Conservation (phyloP, 805 yeast species). For the Zygosaccharomyces siamensis region DNA sequence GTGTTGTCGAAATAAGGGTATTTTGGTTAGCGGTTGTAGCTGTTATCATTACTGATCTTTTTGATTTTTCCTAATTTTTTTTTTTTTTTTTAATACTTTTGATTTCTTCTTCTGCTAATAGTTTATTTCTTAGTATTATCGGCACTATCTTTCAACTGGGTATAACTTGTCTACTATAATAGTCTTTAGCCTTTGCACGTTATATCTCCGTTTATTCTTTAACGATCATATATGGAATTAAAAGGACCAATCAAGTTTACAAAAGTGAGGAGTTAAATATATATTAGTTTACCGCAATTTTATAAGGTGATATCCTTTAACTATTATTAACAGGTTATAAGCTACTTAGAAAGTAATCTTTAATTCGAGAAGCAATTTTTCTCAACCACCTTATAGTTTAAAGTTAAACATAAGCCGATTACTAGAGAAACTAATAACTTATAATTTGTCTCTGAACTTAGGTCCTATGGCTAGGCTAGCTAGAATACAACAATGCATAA, state of each 20-base stretch:
- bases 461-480: too few species aligned
- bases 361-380: neutral
- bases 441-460: too few species aligned
- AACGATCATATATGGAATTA: too few species aligned
- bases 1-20: neutral
- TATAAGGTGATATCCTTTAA: neutral
- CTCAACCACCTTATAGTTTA: too few species aligned
- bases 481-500: too few species aligned
- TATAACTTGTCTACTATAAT: neutral
- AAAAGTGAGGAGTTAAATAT: neutral
- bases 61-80: neutral
- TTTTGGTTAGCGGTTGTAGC: conserved; percentile 9
- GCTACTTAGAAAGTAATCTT: neutral
- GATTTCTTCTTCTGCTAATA: neutral
- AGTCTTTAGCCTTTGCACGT: neutral
- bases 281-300: neutral
- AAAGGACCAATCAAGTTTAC: neutral
- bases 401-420: too few species aligned
- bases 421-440: too few species aligned
- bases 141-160: neutral
- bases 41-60: conserved; percentile 12
- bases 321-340: neutral
- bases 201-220: too few species aligned
- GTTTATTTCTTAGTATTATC: neutral
- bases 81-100: neutral